Base-by-base conservation (phyloP, 129 eudicot genomes). In the Flaveria bidentis region DNA sequence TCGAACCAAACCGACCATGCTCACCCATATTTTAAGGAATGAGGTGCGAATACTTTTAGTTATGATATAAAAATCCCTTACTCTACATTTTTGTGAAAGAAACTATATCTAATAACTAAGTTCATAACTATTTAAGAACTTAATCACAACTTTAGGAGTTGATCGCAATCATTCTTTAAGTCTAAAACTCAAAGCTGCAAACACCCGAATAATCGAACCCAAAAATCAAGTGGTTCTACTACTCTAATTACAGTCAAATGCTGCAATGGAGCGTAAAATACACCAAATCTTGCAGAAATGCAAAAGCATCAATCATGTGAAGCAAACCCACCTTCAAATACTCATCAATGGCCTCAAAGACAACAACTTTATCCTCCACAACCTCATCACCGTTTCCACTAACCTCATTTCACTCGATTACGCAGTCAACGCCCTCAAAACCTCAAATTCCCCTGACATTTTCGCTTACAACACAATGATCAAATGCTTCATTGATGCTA, bases 391-490 rank as follows among this genome's bases (percentile, higher is more conserved):
- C 12, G 51, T 84, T 60, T 82, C 91, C 46, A 71, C 83, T 23
- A 53, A 84, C 77, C 72, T 86, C 78, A 84, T 84, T 75, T 89
- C 95, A 8, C 83, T 80, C 16, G 52, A 89, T 60, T 84, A 89
- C 26, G 95, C 91, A 10, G 51, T 71, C 65, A 68, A 71, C 2
- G 28, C 83, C 0, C 88, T 89, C 76, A 68, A 36, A 49, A 58
- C 60, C 45, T 80, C 84, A 1, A 39, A 53, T 14, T 25, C 73
- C 14, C 82, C 85, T 0, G 74, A 72, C 42, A 23, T 82, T 67
- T 8, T 84, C 64, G 75, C 86, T 17, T 82, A 89, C 81, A 89
- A 89, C 78, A 82, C 88, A 9, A 56, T 86, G 76, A 86, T 86
- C 67, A 84, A 86, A 74, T 86, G 89, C 82, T 89, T 83, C 53